Evolutionary conservation across 768 basidiomycete genomes (phyloP).

Genomic region (Zangia roseola): DNA sequence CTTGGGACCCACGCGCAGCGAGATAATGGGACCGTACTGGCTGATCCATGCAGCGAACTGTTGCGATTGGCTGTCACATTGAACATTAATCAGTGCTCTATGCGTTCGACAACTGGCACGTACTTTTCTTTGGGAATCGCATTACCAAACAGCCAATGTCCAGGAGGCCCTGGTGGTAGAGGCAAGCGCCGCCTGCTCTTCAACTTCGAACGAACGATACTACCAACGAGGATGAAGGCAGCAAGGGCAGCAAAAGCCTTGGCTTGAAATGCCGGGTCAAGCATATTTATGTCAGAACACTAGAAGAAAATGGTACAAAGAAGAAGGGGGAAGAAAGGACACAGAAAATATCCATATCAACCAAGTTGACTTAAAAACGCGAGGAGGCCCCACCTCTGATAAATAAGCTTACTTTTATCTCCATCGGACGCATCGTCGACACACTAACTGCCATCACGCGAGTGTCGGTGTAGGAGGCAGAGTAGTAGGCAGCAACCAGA

Average conservation of each 20-base stretch:
- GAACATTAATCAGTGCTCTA: too few relatives aligned
- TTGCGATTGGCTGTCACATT: constrained; percentile 36
- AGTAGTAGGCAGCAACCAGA: too few relatives aligned
- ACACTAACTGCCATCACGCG: too few relatives aligned
- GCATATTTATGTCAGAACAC: too few relatives aligned
- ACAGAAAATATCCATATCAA: neutral
- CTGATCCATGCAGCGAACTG: constrained; percentile 59
- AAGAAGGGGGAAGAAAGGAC: neutral
- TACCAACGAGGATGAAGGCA: constrained; percentile 15
- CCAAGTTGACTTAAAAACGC: constrained; percentile 9
- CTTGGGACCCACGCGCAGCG: constrained; percentile 47
- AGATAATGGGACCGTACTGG: constrained; percentile 60
- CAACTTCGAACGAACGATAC: constrained; percentile 8
- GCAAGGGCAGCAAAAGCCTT: constrained; percentile 21
- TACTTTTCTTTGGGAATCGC: constrained; percentile 28
- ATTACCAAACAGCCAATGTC: constrained; percentile 34
- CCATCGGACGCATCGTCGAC: too few relatives aligned
- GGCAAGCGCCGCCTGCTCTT: constrained; percentile 18
- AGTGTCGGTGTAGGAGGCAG: too few relatives aligned
- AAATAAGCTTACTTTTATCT: too few relatives aligned
- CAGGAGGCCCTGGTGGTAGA: constrained; percentile 32
- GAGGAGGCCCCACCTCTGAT: too few relatives aligned
- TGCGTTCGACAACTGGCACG: neutral
- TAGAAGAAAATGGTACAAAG: neutral
- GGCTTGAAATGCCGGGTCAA: constrained; percentile 6